Conservation (phyloP, 108 stramenopile species). For the Skeletonema menzelii region DNA sequence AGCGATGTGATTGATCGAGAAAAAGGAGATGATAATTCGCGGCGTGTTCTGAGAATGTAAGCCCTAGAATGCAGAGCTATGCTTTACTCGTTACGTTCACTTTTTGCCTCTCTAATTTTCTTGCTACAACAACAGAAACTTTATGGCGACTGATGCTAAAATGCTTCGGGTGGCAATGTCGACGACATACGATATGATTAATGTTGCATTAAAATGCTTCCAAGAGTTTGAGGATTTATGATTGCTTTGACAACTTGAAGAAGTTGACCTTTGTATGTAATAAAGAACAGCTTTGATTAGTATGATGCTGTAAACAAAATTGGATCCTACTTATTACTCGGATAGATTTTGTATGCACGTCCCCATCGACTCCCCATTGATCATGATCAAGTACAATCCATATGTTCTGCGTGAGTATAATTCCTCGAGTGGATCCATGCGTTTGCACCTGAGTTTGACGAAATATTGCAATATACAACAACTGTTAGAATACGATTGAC, state of each 20-base stretch:
- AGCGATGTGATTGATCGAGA: not conserved
- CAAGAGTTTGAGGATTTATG: slow-evolving; percentile 63
- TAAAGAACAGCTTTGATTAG: too few relatives aligned
- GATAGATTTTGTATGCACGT: too few relatives aligned
- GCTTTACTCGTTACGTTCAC: not conserved
- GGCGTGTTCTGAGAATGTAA: slow-evolving; percentile 22
- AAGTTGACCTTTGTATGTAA: too few relatives aligned
- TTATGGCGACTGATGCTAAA: slow-evolving; percentile 80
- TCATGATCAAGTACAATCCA: slow-evolving; percentile 18
- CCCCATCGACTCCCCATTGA: not conserved
- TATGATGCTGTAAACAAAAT: not conserved
- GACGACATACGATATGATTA: slow-evolving; percentile 81
- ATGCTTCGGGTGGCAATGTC: slow-evolving; percentile 83
- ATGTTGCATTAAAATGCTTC: slow-evolving; percentile 69
- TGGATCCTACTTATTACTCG: not conserved
- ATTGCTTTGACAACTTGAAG: not conserved
- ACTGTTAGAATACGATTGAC: too few relatives aligned
- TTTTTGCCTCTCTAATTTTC: not conserved
- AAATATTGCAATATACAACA: not conserved
- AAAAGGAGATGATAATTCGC: not conserved
- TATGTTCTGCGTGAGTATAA: slow-evolving; percentile 31
- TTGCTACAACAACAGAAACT: slow-evolving; percentile 16
- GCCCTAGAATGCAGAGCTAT: not conserved
- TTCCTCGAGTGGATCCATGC: slow-evolving; percentile 50
- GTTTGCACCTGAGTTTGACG: slow-evolving; percentile 33